These are phyloP conservation scores for Spirogloea muscicola DNA, from an alignment of 139 green algal genomes.

Conservation along the genomic window DNA sequence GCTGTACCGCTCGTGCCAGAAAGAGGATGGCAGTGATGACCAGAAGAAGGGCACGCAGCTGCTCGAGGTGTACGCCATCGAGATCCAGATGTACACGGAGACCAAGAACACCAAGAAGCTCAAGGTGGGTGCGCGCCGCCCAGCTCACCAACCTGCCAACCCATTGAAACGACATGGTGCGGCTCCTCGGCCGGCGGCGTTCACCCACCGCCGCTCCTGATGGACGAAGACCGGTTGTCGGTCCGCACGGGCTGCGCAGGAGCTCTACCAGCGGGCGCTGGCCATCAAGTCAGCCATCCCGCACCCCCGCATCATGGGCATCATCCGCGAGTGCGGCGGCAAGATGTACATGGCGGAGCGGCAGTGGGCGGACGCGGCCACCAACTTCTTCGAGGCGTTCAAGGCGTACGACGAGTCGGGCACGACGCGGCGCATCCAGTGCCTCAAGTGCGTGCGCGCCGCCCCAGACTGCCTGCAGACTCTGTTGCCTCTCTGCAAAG, in stretches of 20 bases:
- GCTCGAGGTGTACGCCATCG: conserved; percentile 94
- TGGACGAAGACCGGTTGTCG: too few species aligned
- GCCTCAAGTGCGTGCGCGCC: conserved; percentile 72
- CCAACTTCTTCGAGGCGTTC: conserved; percentile 99
- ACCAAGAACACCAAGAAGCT: conserved; percentile 91
- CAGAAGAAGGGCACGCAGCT: conserved; percentile 96
- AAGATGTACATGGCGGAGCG: conserved; percentile 98
- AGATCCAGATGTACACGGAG: conserved; percentile 95
- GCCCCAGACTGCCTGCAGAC: too few species aligned
- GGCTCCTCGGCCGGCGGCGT: too few species aligned
- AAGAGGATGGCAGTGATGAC: conserved; percentile 84
- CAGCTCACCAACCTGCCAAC: too few species aligned
- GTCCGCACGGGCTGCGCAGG: too few species aligned
- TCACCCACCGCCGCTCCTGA: too few species aligned
- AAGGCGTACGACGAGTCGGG: conserved; percentile 97
- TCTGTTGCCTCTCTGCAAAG: too few species aligned
- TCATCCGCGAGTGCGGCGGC: conserved; percentile 94
- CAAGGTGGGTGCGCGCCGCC: too few species aligned
- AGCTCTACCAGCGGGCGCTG: conserved; percentile 70
- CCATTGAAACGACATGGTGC: too few species aligned
- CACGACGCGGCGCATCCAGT: conserved; percentile 74
- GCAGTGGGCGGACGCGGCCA: conserved; percentile 80
- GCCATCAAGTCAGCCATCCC: conserved; percentile 90
- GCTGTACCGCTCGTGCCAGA: conserved; percentile 85
- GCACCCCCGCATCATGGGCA: conserved; percentile 94